Base-by-base conservation (phyloP, 2,329 filamentous ascomycete genomes). In the Dothideomycetes sp. region DNA sequence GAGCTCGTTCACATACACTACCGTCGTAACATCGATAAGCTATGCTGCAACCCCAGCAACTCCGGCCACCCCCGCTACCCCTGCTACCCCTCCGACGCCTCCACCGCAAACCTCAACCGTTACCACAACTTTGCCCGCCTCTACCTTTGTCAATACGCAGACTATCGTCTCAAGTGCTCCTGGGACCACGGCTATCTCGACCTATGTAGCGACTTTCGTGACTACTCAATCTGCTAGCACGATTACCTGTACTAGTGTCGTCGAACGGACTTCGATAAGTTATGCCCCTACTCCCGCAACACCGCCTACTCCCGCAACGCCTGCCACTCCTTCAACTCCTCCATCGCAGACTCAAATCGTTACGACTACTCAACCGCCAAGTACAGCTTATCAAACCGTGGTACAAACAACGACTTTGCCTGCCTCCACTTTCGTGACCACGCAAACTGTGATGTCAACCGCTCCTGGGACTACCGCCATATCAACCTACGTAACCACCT, bases 281-380 rank as follows among this genome's bases (percentile, higher is more conserved):
- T n/a, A n/a, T n/a, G n/a, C n/a, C n/a, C n/a, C n/a, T n/a, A n/a
- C 23, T 34, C n/a, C 25, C 13, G 25, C 33, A 5, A 34, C 20
- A 20, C 23, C 33, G 20, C 33, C 25, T 24, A 20, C 33, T 17
- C 33, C 11, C 9, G 18, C 25, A 2, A 34, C 33, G 11, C 33
- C 23, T 4, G 18, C 33, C 10, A 34, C 25, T n/a, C 25, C 33
- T 3, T 22, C 24, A 4, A 37, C 24, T 5, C 16, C 29, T 6
- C 34, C 34, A 22, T 18, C 34, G 4, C 17, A 28, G 9, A 37
- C 34, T 15, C 34, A 37, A 19, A 15, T 15, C n/a, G 13, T 37
- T 11, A 22, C 34, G 6, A 28, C 25, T 10, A 28, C 25, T 11
- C n/a, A n/a, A n/a, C n/a, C n/a, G n/a, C n/a, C n/a, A n/a, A n/a